Conservation (phyloP, 192 early-diverging fungal genomes). For the Coemansia sp. region DNA sequence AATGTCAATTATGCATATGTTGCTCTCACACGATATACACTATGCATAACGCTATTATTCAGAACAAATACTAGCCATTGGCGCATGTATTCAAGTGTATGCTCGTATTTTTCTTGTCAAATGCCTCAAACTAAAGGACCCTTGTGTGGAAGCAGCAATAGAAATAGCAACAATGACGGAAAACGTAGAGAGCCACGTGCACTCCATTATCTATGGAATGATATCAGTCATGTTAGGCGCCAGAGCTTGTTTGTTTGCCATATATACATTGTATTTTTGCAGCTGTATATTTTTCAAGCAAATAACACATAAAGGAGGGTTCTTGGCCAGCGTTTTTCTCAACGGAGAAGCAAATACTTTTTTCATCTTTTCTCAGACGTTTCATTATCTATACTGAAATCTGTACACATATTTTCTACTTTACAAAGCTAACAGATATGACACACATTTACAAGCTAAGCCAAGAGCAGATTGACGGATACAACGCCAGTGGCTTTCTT, state of each 20-base stretch:
- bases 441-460: conserved; percentile 45
- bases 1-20: neutral
- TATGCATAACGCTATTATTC: neutral
- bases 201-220: neutral
- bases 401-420: neutral
- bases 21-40: neutral
- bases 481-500: conserved; percentile 57
- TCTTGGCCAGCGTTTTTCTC: neutral
- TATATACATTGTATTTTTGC: too few species aligned
- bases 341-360: neutral
- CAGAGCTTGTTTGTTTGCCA: neutral
- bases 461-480: conserved; percentile 54
- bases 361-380: neutral
- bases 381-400: neutral
- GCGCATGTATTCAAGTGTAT: neutral
- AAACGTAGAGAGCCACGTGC: neutral
- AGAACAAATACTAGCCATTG: neutral
- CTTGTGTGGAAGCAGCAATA: neutral
- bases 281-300: neutral
- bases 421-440: conserved; percentile 6
- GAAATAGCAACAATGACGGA: neutral
- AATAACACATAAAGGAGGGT: neutral
- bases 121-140: neutral
- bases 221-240: neutral
- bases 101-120: neutral